Conservation (phyloP, 2,329 filamentous ascomycete species). For the Colletotrichum incanum region DNA sequence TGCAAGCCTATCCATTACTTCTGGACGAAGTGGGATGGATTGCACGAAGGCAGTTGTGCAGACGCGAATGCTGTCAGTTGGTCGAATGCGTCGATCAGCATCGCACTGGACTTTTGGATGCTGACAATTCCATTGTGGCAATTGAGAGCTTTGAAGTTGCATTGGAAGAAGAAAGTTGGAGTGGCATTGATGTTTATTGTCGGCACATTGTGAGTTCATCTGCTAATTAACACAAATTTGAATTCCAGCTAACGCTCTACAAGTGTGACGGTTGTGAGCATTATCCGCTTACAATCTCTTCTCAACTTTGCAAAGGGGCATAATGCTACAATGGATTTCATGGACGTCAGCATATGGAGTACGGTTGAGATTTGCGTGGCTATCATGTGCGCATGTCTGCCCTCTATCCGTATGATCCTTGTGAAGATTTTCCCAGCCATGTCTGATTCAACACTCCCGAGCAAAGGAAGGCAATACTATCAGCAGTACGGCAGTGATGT, state of each 20-base stretch:
- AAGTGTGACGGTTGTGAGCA: slow-evolving; percentile 50
- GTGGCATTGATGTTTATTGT: slow-evolving; percentile 62
- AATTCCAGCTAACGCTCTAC: slow-evolving; percentile 3
- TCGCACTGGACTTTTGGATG: slow-evolving; percentile 64
- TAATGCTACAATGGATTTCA: slow-evolving; percentile 47
- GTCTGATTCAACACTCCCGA: slow-evolving; percentile 40
- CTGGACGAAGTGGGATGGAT: slow-evolving; percentile 68
- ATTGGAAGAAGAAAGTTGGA: slow-evolving; percentile 61
- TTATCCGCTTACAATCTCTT: slow-evolving; percentile 49
- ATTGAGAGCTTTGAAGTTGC: slow-evolving; percentile 55
- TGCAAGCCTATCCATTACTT: slow-evolving; percentile 64
- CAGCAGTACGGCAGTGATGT: slow-evolving; percentile 38
- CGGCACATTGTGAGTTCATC: slow-evolving; percentile 54
- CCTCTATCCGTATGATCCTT: slow-evolving; percentile 51
- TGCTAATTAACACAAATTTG: neutral
- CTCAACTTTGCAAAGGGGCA: slow-evolving; percentile 45
- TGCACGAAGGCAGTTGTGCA: slow-evolving; percentile 61
- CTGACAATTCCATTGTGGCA: slow-evolving; percentile 62
- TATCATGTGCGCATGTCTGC: slow-evolving; percentile 56
- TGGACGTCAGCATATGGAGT: slow-evolving; percentile 51
- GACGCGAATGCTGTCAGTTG: slow-evolving; percentile 62
- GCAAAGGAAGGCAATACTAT: slow-evolving; percentile 39
- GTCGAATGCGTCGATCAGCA: slow-evolving; percentile 64
- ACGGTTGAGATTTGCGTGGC: slow-evolving; percentile 55
- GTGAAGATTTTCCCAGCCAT: slow-evolving; percentile 50